Conservation (phyloP, 1,284 basidiomycete species). For the Kalmanozyma brasiliensis region DNA sequence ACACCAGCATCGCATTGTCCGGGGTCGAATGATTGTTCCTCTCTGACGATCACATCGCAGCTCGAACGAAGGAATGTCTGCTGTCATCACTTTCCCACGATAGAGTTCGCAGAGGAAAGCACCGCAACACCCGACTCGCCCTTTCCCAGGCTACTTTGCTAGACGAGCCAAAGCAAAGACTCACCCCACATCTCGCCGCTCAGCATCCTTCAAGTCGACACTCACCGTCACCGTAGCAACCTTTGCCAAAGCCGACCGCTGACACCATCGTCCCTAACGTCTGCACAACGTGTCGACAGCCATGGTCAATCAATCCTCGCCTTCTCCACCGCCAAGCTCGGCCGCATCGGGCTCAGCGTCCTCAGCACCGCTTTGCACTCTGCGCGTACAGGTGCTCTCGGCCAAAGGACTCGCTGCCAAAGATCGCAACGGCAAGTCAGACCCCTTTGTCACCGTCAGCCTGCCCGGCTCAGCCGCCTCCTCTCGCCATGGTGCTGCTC, state of each 20-base stretch:
- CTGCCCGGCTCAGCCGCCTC: constrained; percentile 47
- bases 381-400: constrained; percentile 67
- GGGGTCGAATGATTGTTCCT: no score
- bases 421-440: constrained; percentile 70
- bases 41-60: no score
- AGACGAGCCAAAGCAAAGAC: no score
- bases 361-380: constrained; percentile 34
- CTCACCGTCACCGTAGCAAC: background rate
- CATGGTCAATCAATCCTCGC: constrained; percentile 3
- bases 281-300: background rate
- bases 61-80: no score
- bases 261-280: background rate
- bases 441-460: constrained; percentile 66
- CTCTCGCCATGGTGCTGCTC: constrained; percentile 67
- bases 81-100: no score
- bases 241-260: background rate
- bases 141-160: no score
- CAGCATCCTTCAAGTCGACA: no score
- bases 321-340: constrained; percentile 12
- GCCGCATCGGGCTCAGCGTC: constrained; percentile 5
- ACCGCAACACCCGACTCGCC: no score
- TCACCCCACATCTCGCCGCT: background rate
- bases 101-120: no score
- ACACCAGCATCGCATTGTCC: background rate
- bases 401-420: constrained; percentile 70